phyloP scores from a whole-genome alignment of 352 stramenopile species.

The Pythium aristosporum region DNA sequence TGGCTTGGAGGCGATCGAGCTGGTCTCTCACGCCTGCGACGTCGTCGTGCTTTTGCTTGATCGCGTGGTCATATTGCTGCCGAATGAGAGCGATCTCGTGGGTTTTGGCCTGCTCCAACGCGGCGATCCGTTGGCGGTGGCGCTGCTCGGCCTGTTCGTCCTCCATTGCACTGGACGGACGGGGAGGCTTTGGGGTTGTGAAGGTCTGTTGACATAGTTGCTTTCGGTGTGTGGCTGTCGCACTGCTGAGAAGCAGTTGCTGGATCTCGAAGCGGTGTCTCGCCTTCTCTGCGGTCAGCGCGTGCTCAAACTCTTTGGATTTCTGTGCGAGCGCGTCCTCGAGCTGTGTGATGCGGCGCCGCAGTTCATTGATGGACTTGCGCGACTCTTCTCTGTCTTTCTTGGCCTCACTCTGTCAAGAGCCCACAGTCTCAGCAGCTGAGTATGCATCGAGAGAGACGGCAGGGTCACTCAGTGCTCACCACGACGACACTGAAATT shows the following conservation, averaged over 20 bases:
- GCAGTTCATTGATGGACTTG: slow-evolving; percentile 53
- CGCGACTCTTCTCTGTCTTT: slow-evolving; percentile 71
- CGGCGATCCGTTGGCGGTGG: slow-evolving; percentile 45
- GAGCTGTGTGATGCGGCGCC: slow-evolving; percentile 41
- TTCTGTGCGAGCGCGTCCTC: slow-evolving; percentile 58
- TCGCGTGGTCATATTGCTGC: slow-evolving; percentile 69
- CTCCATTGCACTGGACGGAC: slow-evolving; percentile 3
- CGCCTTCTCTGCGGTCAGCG: slow-evolving; percentile 42
- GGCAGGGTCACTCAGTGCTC: neutral
- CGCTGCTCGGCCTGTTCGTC: slow-evolving; percentile 35
- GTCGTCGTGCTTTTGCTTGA: slow-evolving; percentile 54
- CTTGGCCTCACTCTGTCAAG: slow-evolving; percentile 55
- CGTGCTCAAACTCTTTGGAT: slow-evolving; percentile 57
- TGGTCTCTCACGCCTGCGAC: slow-evolving; percentile 33
- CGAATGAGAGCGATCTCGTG: slow-evolving; percentile 71
- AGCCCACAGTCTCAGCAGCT: neutral
- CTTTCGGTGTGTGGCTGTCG: slow-evolving; percentile 12
- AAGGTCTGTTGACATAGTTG: slow-evolving; percentile 20
- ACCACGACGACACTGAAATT: slow-evolving; percentile 75
- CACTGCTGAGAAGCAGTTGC: slow-evolving; percentile 45
- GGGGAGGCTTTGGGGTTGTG: slow-evolving; percentile 19
- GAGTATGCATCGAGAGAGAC: neutral
- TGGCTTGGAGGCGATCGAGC: slow-evolving; percentile 38
- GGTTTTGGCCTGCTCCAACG: slow-evolving; percentile 62
- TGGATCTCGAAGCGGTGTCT: slow-evolving; percentile 58